Evolutionary conservation across 768 basidiomycete genomes (phyloP), one percentile per base, ranked within the genome.

Genomic region (Sporobolomyces phaffii): DNA sequence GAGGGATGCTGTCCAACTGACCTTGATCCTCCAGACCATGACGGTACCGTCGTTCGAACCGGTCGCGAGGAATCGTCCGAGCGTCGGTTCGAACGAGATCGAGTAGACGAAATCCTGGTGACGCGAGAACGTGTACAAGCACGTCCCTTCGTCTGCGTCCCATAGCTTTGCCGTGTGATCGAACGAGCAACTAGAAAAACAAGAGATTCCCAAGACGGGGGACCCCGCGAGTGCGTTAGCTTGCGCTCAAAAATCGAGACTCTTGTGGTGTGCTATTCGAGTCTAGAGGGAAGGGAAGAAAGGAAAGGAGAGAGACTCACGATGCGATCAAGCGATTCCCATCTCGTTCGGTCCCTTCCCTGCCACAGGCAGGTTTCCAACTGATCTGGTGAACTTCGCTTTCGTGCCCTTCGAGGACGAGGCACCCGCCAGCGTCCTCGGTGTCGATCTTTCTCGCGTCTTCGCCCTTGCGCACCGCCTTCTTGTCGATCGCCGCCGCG

Each of bases 21-120:
- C 89, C 79, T 83, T 79, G 34, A 86, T 80, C 65, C 85, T 81
- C 72, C 90, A 92, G 31, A 93, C 79, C 72, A 85, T 81, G 60
- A 92, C 73, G 79, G 83, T 83, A 11, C 89, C 88, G 74, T 93
- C 90, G 34, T 86, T 87, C 64, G 87, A 84, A 1, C 88, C 90
- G 18, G 88, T 88, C 3, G 87, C 87, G 31, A 92, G 76, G 76
- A 83, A 85, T 52, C 80, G 80, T 0, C 89, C 88, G 54, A 58
- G 31, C 1, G 84, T 81, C 0, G 89, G 89, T 73, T 87, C 87
- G 77, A 90, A 90, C 8, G 84, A 79, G 34, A 91, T 74, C 1
- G 87, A 83, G 76, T 87, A 92, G 41, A 91, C 83, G 28, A 86
- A 83, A 36, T 83, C 82, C 68, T 79, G 84, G 78, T 91, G 88